A percentile compares a stretch with the other conserved stretches of the same genome.
Evolutionary conservation across 768 basidiomycete species (phyloP).

Genomic region (Lentinula guzmanii): DNA sequence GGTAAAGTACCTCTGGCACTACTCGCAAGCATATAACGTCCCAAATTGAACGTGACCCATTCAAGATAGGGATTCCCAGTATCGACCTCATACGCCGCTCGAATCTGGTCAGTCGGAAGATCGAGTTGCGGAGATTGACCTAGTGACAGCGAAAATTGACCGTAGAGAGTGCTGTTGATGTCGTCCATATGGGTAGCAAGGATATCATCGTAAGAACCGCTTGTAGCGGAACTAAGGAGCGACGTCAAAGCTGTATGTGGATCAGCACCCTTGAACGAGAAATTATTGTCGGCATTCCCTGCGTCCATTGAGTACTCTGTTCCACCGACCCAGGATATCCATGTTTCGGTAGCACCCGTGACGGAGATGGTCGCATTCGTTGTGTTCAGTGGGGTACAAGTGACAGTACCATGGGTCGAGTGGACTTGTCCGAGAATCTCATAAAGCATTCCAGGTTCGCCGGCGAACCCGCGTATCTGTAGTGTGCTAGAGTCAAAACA

Average conservation of each 20-base stretch:
- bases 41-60: constrained; percentile 70
- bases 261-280: constrained; percentile 59
- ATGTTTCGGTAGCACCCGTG: constrained; percentile 40
- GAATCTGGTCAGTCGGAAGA: constrained; percentile 53
- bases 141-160: constrained; percentile 49
- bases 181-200: constrained; percentile 48
- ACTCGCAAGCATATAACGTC: constrained; percentile 57
- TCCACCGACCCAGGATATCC: constrained; percentile 70
- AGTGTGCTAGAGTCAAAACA: constrained; percentile 55
- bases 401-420: constrained; percentile 22
- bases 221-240: constrained; percentile 23
- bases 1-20: constrained; percentile 61
- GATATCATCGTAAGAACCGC: constrained; percentile 28
- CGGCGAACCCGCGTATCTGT: constrained; percentile 43
- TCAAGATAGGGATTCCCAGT: constrained; percentile 62
- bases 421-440: constrained; percentile 53
- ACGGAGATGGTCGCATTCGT: constrained; percentile 42
- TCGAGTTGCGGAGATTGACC: constrained; percentile 51
- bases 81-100: constrained; percentile 44
- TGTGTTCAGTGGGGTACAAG: constrained; percentile 29
- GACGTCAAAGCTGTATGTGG: constrained; percentile 44
- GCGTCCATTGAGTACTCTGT: constrained; percentile 64
- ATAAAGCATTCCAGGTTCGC: constrained; percentile 60
- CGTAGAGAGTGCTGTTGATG: constrained; percentile 33
- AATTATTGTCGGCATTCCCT: constrained; percentile 47